Evolutionary conservation across 495 filamentous ascomycete species (phyloP).

Genomic region (Evernia prunastri): DNA sequence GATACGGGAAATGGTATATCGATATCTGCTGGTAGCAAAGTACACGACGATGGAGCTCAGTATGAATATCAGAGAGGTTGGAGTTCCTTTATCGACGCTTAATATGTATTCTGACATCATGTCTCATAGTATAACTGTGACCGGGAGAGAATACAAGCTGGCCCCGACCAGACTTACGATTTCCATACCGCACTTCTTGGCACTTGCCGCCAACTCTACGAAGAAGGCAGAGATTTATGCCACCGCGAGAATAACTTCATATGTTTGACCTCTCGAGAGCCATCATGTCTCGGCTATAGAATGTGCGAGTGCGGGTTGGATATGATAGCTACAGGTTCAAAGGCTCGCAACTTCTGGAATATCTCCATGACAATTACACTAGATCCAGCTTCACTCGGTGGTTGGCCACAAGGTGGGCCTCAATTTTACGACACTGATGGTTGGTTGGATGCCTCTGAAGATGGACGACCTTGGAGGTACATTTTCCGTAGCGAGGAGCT

Average conservation of each 20-base stretch:
- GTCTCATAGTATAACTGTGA: not conserved
- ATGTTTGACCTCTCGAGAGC: not conserved
- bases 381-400: not conserved
- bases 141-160: not conserved
- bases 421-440: no score
- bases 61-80: not conserved
- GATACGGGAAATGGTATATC: not conserved
- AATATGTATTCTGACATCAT: not conserved
- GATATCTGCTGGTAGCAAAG: not conserved
- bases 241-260: not conserved
- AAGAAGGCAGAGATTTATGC: not conserved
- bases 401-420: not conserved
- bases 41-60: not conserved
- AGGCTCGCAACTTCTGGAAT: not conserved
- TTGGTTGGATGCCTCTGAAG: not conserved
- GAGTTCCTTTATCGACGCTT: not conserved
- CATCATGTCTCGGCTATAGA: not conserved
- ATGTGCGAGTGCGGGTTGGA: not conserved
- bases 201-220: not conserved
- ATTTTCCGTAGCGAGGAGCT: not conserved
- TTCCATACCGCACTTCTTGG: not conserved
- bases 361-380: not conserved
- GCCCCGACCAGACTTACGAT: not conserved
- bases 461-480: not conserved
- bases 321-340: not conserved